phyloP scores from a whole-genome alignment of 495 filamentous ascomycete species.

The Xylaria venustula region DNA sequence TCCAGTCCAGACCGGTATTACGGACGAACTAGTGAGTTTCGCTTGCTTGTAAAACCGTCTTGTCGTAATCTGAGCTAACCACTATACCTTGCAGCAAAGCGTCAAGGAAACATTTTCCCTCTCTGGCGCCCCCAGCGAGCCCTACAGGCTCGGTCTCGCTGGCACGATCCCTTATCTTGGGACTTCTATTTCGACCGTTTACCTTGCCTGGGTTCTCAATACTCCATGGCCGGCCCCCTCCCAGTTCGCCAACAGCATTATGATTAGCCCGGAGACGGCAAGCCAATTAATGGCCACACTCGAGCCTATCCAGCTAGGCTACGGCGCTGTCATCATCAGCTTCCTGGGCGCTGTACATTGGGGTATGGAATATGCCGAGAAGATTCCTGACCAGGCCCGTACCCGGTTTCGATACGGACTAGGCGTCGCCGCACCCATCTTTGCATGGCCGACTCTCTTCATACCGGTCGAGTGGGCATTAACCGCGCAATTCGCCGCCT shows the following conservation, averaged over 20 bases:
- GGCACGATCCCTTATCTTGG: conserved; percentile 88
- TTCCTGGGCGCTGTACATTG: conserved; percentile 97
- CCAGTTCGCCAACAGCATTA: conserved; percentile 43
- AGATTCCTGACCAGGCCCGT: conserved; percentile 29
- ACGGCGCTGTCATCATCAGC: conserved; percentile 90
- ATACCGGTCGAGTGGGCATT: conserved; percentile 86
- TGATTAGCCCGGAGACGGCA: conserved; percentile 71
- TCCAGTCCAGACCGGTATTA: conserved; percentile 65
- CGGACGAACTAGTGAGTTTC: conserved; percentile 69
- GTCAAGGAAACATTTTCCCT: conserved; percentile 89
- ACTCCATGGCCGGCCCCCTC: conserved; percentile 61
- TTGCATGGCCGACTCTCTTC: conserved; percentile 92
- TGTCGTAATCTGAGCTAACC: neutral
- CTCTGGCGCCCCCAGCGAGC: conserved; percentile 71
- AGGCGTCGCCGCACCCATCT: conserved; percentile 75
- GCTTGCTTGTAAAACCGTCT: neutral
- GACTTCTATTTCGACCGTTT: conserved; percentile 85
- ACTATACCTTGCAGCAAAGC: conserved; percentile 54
- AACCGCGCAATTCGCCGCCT: conserved; percentile 85
- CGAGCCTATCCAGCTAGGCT: conserved; percentile 90
- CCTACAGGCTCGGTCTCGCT: conserved; percentile 78
- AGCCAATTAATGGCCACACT: conserved; percentile 71
- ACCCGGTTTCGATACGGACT: conserved; percentile 68
- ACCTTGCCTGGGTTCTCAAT: conserved; percentile 78
- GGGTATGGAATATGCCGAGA: conserved; percentile 69